Conservation (phyloP, 208 protist genomes). For the Crithidia mellificae region DNA sequence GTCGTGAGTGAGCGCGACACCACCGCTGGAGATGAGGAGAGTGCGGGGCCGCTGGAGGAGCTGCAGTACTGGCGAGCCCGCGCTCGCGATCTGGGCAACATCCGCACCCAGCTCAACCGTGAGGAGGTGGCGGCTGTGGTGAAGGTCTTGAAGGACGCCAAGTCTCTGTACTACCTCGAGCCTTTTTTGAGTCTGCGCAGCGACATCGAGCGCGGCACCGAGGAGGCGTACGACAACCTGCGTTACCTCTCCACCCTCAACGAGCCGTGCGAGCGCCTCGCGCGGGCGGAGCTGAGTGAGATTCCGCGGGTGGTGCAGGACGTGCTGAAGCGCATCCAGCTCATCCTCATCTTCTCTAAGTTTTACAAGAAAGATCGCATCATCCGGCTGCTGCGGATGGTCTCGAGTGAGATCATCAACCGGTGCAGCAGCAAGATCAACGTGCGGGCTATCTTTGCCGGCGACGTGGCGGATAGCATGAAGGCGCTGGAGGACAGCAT, state of each 20-base stretch:
- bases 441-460: slow-evolving; percentile 93
- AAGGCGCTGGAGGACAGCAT: slow-evolving; percentile 91
- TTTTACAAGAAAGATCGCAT: slow-evolving; percentile 96
- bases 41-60: slow-evolving; percentile 93
- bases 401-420: slow-evolving; percentile 96
- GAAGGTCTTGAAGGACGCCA: slow-evolving; percentile 88
- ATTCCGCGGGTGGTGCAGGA: slow-evolving; percentile 92
- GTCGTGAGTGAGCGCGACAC: slow-evolving; percentile 89
- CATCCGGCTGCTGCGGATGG: slow-evolving; percentile 91
- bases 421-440: slow-evolving; percentile 94
- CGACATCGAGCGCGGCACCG: slow-evolving; percentile 92
- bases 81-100: slow-evolving; percentile 94
- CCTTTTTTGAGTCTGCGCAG: slow-evolving; percentile 93
- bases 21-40: slow-evolving; percentile 36
- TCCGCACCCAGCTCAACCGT: slow-evolving; percentile 94
- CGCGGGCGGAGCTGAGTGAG: slow-evolving; percentile 74
- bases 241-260: slow-evolving; percentile 94
- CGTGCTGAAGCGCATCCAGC: slow-evolving; percentile 91
- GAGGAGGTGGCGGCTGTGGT: slow-evolving; percentile 92
- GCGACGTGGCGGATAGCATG: slow-evolving; percentile 92
- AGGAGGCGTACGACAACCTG: slow-evolving; percentile 96
- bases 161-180: slow-evolving; percentile 93
- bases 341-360: slow-evolving; percentile 93
- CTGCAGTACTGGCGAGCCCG: slow-evolving; percentile 96
- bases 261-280: slow-evolving; percentile 93